These are phyloP conservation scores for Fraxinus baroniana DNA, from an alignment of 305 asterid species.

Conservation along the genomic window DNA sequence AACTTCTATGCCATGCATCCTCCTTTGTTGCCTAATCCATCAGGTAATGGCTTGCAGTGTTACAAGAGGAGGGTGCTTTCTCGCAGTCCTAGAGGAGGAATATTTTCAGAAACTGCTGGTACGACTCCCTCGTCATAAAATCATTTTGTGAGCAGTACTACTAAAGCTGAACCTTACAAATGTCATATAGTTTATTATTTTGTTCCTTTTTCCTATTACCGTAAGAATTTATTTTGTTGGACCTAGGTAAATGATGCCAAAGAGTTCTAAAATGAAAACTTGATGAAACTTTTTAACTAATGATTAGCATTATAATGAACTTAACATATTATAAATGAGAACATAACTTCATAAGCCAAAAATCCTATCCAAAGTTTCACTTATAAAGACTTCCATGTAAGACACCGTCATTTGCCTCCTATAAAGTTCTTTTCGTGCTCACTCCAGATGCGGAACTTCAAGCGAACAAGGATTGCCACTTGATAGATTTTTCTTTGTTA, in stretches of 20 bases:
- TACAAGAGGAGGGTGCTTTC: constrained; percentile 40
- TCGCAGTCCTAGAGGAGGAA: constrained; percentile 33
- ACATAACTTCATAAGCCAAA: background rate
- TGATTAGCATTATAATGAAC: background rate
- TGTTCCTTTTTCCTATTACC: background rate
- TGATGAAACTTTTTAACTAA: background rate
- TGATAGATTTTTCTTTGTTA: background rate
- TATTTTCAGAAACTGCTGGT: constrained; percentile 43
- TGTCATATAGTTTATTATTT: background rate
- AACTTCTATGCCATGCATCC: constrained; percentile 89
- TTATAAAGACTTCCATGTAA: background rate
- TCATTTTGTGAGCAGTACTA: constrained; percentile 7
- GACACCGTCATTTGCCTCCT: background rate
- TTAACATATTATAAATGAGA: background rate
- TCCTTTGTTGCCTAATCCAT: constrained; percentile 91
- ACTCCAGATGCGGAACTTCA: background rate
- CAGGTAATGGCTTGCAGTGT: constrained; percentile 67
- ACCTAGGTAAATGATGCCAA: background rate
- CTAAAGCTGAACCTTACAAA: background rate
- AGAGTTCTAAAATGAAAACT: background rate
- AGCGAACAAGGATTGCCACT: background rate
- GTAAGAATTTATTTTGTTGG: background rate
- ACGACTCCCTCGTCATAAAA: constrained; percentile 15
- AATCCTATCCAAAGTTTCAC: background rate
- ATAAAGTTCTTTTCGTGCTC: background rate